phyloP scores from a whole-genome alignment of 441 rosid species.

The Arabidopsis hybrid region DNA sequence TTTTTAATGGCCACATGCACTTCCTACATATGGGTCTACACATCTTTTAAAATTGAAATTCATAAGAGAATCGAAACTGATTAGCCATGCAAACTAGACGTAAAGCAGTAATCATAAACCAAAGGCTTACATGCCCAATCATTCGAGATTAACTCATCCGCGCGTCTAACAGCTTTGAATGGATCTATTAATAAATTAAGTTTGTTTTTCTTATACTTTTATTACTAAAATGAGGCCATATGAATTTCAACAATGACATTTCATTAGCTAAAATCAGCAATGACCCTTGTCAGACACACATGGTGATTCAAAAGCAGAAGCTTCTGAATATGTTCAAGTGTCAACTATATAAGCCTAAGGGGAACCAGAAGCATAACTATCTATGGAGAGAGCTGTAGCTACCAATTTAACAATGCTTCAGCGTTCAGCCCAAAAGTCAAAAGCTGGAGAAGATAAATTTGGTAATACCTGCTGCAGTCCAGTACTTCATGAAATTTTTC shows the following conservation, averaged over 20 bases:
- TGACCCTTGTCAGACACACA: background rate
- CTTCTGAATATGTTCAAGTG: constrained; percentile 6
- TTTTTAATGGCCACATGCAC: background rate
- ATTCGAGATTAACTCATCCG: constrained; percentile 6
- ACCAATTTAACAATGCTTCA: constrained; percentile 23
- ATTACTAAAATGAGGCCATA: background rate
- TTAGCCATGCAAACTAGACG: background rate
- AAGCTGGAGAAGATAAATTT: constrained; percentile 27
- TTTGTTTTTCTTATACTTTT: background rate
- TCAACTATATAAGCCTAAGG: background rate
- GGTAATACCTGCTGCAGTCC: constrained; percentile 75
- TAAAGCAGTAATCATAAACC: background rate
- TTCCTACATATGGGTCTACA: background rate
- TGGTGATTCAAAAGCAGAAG: background rate
- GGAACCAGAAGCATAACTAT: constrained; percentile 10
- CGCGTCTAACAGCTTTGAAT: constrained; percentile 3
- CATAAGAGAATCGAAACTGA: background rate
- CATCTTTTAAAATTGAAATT: constrained; percentile 1
- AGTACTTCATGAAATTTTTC: constrained; percentile 95
- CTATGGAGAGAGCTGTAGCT: background rate
- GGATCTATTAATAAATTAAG: background rate
- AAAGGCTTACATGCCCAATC: constrained; percentile 9
- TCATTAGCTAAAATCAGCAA: constrained; percentile 16
- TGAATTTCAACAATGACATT: constrained; percentile 26
- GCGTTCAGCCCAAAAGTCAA: background rate